phyloP scores from a whole-genome alignment of 176 grass and related monocot genomes.

The Neostapfia colusana region DNA sequence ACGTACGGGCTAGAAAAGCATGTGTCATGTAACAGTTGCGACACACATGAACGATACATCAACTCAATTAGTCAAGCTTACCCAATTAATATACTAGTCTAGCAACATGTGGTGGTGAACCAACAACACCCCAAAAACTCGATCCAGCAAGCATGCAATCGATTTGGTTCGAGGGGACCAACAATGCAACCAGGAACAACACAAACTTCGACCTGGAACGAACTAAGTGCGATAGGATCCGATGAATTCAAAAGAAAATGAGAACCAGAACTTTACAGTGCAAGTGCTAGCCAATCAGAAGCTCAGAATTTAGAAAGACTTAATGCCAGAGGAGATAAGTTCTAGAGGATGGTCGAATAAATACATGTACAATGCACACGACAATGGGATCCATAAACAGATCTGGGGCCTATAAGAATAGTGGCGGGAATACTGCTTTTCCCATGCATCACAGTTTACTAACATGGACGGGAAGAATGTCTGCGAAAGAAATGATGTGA shows the following conservation, averaged over 20 bases:
- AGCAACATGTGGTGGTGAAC: not conserved
- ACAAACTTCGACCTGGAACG: not conserved
- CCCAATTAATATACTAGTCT: not conserved
- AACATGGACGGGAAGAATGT: slow-evolving; percentile 59
- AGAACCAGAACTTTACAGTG: not conserved
- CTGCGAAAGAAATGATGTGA: slow-evolving; percentile 52
- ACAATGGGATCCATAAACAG: slow-evolving; percentile 62
- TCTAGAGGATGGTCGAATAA: slow-evolving; percentile 45
- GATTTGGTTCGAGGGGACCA: not conserved
- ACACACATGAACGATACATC: not conserved
- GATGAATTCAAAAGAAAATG: slow-evolving; percentile 9
- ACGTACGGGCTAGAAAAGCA: not conserved
- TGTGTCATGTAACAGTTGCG: not conserved
- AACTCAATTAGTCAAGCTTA: not conserved
- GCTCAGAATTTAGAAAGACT: slow-evolving; percentile 15
- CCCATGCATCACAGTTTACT: slow-evolving; percentile 55
- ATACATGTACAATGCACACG: slow-evolving; percentile 62
- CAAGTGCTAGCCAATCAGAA: slow-evolving; percentile 20
- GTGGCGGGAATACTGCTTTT: slow-evolving; percentile 64
- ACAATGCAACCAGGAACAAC: not conserved
- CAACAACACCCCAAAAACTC: not conserved
- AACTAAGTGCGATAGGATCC: not conserved
- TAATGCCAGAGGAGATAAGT: slow-evolving; percentile 33
- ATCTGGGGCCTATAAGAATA: slow-evolving; percentile 61
- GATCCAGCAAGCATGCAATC: not conserved